Evolutionary conservation across 164 flowering plant species (phyloP), one percentile per base, ranked within the genome.

Genomic region (Platanus orientalis): DNA sequence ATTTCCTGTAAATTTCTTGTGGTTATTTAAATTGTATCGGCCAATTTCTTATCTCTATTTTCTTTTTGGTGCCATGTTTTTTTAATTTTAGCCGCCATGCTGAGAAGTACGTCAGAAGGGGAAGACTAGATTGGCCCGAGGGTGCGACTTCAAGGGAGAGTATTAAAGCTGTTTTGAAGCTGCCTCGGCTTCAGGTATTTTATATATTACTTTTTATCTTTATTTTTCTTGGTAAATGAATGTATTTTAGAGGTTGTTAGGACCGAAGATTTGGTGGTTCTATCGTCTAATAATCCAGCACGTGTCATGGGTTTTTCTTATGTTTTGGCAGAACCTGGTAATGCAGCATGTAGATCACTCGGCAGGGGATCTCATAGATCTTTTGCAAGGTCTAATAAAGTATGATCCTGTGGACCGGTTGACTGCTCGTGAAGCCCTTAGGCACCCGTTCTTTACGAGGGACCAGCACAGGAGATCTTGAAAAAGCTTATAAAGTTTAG

Each of bases 281-380:
- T n/a, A n/a, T n/a, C n/a, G n/a, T n/a, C n/a, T n/a, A n/a, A n/a
- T n/a, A n/a, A n/a, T n/a, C n/a, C n/a, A n/a, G 44, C 19, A 17
- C 4, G n/a, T 50, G 13, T 62, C 7, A 30, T 32, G 21, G 1
- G 27, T 24, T 25, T 49, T 10, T 21, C 16, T 11, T 12, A 36
- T 7, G 19, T 52, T 26, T 26, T 16, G 25, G 14, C 80, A 84
- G 89, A 82, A 82, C 59, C 66, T 82, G 7, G 74, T 84, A 24
- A 84, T 84, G 90, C 85, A 78, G 66, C 89, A 84, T 68, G 89
- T 84, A 26, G 89, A 84, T 61, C 83, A 84, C 56, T 82, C 87
- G 0, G 89, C 84, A 0, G 87, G 87, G 13, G 86, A 85, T 30
- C 73, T 85, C 3, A 85, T 85, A 54, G 80, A 81, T 32, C 79